A percentile compares a stretch with the other conserved stretches of the same genome.
Conservation (phyloP, 2,329 filamentous ascomycete species). For the Teratosphaeria nubilosa region DNA sequence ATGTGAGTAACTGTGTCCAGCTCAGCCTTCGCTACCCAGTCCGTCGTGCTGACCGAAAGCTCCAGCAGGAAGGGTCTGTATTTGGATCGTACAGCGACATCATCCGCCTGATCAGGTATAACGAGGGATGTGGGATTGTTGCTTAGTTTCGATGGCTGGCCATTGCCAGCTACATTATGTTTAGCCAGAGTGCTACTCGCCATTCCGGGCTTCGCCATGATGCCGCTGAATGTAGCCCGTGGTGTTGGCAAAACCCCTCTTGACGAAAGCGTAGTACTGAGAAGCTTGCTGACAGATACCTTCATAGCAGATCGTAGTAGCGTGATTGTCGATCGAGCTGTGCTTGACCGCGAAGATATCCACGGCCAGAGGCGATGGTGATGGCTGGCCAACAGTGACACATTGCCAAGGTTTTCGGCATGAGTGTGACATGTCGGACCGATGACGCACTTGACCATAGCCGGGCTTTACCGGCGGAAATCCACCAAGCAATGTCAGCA, state of each 20-base stretch:
- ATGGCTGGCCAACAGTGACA: not conserved
- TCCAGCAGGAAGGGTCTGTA: constrained; percentile 50
- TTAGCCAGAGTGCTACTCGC: not conserved
- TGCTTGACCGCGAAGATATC: not conserved
- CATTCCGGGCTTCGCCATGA: not conserved
- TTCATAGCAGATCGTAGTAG: not conserved
- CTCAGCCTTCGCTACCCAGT: constrained; percentile 51
- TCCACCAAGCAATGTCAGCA: not conserved
- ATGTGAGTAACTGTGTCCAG: constrained; percentile 43
- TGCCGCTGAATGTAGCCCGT: not conserved
- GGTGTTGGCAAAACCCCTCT: no score
- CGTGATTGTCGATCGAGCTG: no score
- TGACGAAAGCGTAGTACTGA: not conserved
- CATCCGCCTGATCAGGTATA: constrained; percentile 38
- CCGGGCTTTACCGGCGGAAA: not conserved
- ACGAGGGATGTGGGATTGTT: constrained; percentile 25
- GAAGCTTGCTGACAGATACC: not conserved
- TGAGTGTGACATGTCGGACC: not conserved
- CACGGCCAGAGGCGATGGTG: not conserved
- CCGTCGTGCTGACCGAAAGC: constrained; percentile 27
- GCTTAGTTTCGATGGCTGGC: not conserved
- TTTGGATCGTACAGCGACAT: constrained; percentile 31
- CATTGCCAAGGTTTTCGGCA: not conserved
- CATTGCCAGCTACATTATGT: not conserved
- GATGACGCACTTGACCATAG: not conserved